phyloP scores from a whole-genome alignment of 2,329 filamentous ascomycete species.

The Exophiala sp. region DNA sequence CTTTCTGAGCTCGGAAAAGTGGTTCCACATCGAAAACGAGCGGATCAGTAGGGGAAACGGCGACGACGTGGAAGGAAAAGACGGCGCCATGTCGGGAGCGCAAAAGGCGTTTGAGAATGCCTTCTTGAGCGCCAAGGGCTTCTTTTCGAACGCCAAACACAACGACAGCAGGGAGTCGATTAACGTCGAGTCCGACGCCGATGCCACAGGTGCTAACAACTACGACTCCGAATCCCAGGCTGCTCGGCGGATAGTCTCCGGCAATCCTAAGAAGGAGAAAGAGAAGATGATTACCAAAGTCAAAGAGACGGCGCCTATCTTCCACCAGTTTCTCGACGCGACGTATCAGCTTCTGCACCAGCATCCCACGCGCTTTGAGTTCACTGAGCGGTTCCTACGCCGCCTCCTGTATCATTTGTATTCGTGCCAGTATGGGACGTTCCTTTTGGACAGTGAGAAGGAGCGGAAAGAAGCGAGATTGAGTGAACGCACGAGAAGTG shows the following conservation, averaged over 20 bases:
- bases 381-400: constrained; percentile 88
- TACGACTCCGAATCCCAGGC: constrained; percentile 45
- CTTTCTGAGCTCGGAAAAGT: constrained; percentile 83
- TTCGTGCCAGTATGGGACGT: constrained; percentile 94
- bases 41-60: constrained; percentile 53
- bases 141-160: constrained; percentile 67
- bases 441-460: constrained; percentile 92
- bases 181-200: constrained; percentile 56
- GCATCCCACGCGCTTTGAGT: constrained; percentile 85
- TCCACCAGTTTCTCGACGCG: constrained; percentile 95
- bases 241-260: constrained; percentile 35
- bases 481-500: constrained; percentile 71
- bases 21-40: constrained; percentile 87
- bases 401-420: constrained; percentile 90
- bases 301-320: constrained; percentile 93
- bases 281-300: constrained; percentile 70
- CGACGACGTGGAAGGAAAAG: constrained; percentile 30
- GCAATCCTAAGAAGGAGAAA: constrained; percentile 34
- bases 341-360: constrained; percentile 87
- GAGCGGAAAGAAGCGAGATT: constrained; percentile 70
- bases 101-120: constrained; percentile 82
- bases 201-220: constrained; percentile 45
- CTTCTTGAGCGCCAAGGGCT: constrained; percentile 76
- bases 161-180: constrained; percentile 63
- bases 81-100: constrained; percentile 40